Percentiles rank a stretch among this genome's conserved stretches.
Evolutionary conservation across 75 land plant genomes (phyloP).

Genomic region (Selaginella tamariscina): DNA sequence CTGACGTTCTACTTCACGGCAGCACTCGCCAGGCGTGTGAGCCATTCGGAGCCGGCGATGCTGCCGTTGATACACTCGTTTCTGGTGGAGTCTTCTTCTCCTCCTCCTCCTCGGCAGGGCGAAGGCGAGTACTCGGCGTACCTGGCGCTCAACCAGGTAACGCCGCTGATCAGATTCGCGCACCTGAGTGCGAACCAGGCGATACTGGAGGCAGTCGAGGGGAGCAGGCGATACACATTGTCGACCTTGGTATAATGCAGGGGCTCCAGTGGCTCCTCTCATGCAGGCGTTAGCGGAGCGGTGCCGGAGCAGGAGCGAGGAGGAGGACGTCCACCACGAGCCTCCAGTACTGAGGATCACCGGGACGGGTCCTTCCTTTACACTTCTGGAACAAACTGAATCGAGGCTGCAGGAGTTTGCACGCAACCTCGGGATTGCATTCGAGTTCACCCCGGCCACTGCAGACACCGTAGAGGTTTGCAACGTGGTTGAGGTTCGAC

Average conservation of each 20-base stretch:
- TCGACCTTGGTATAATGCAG: slow-evolving; percentile 36
- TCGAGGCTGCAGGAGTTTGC: slow-evolving; percentile 21
- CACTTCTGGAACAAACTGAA: slow-evolving; percentile 12
- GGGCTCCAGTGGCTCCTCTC: slow-evolving; percentile 28
- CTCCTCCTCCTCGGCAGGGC: background rate
- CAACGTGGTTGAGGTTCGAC: slow-evolving; percentile 12
- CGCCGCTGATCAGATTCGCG: slow-evolving; percentile 12
- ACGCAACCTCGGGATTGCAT: slow-evolving; percentile 7
- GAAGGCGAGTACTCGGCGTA: background rate
- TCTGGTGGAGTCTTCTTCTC: background rate
- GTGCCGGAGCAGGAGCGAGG: background rate
- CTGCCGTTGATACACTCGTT: background rate
- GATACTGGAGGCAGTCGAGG: slow-evolving; percentile 59
- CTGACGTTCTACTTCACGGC: slow-evolving; percentile 43
- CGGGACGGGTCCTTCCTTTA: slow-evolving; percentile 8
- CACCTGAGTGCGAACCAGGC: slow-evolving; percentile 93
- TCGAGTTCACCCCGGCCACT: slow-evolving; percentile 30
- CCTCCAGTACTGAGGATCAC: slow-evolving; percentile 23
- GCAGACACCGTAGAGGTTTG: slow-evolving; percentile 52
- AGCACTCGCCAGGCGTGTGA: slow-evolving; percentile 34
- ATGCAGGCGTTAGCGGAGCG: slow-evolving; percentile 19
- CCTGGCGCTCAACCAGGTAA: slow-evolving; percentile 13
- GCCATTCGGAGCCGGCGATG: background rate
- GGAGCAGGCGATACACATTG: slow-evolving; percentile 46
- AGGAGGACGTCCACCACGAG: background rate